A percentile compares a stretch with the other conserved stretches of the same genome.
Evolutionary conservation across 1,139 yeast species (phyloP).

Genomic region (Chernovozyma sophiae-reginae): DNA sequence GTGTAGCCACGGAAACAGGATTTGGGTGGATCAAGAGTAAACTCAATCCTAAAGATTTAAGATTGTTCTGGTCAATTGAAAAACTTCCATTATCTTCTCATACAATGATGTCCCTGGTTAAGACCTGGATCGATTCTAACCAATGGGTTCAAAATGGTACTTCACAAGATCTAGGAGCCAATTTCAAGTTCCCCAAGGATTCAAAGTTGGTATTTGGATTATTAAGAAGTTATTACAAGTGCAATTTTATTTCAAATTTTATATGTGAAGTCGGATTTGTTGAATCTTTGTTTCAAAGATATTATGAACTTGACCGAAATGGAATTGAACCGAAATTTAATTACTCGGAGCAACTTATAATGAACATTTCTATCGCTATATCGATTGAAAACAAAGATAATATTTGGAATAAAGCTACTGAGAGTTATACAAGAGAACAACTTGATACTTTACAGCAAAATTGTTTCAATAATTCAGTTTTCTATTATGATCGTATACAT

Average conservation of each 20-base stretch:
- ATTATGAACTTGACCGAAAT: constrained; percentile 10
- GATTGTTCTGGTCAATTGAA: constrained; percentile 6
- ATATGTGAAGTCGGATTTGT: constrained; percentile 11
- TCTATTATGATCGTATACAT: constrained; percentile 18
- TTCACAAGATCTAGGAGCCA: neutral
- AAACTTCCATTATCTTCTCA: constrained; percentile 3
- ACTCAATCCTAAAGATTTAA: constrained; percentile 5
- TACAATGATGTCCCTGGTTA: constrained; percentile 4
- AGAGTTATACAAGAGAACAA: constrained; percentile 4
- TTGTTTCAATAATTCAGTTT: constrained; percentile 16
- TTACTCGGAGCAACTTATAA: constrained; percentile 29
- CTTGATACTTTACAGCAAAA: constrained; percentile 7
- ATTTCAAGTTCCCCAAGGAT: constrained; percentile 17
- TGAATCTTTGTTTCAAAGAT: constrained; percentile 12
- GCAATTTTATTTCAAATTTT: constrained; percentile 6
- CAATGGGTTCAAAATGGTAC: neutral
- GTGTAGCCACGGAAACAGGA: constrained; percentile 16
- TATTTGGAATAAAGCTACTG: constrained; percentile 6
- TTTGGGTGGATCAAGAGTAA: constrained; percentile 13
- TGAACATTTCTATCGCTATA: constrained; percentile 26
- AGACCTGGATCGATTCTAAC: constrained; percentile 7
- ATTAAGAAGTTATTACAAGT: constrained; percentile 11
- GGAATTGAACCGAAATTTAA: constrained; percentile 11
- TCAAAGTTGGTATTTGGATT: constrained; percentile 13
- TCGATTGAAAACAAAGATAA: constrained; percentile 3